These are phyloP conservation scores for Taxawa tesnikishii DNA, from an alignment of 2,329 filamentous ascomycete genomes.

Conservation along the genomic window DNA sequence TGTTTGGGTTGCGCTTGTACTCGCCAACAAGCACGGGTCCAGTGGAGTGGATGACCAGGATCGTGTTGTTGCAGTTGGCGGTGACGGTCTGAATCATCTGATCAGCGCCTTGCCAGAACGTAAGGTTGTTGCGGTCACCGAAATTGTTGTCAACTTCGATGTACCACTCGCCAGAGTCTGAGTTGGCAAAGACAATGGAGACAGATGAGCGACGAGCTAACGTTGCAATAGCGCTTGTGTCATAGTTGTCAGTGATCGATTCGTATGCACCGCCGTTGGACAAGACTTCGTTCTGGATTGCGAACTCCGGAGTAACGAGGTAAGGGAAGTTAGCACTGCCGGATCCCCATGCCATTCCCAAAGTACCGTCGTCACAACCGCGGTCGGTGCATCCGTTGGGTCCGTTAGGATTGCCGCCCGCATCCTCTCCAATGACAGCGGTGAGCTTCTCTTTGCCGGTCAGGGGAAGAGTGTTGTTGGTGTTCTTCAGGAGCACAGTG, in stretches of 20 bases:
- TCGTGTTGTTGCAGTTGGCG: conserved; percentile 65
- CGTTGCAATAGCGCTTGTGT: conserved; percentile 14
- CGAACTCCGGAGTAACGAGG: conserved; percentile 16
- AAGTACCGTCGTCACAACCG: conserved; percentile 32
- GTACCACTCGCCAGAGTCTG: conserved; percentile 37
- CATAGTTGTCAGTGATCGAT: conserved; percentile 16
- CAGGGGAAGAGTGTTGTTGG: conserved; percentile 28
- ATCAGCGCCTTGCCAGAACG: conserved; percentile 29
- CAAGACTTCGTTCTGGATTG: conserved; percentile 15
- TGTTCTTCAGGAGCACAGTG: conserved; percentile 38
- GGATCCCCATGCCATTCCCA: conserved; percentile 35
- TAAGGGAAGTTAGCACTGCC: conserved; percentile 26
- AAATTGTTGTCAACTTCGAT: conserved; percentile 29
- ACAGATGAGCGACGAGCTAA: conserved; percentile 15
- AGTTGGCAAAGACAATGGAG: conserved; percentile 37
- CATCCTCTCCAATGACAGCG: conserved; percentile 38
- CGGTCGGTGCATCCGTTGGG: conserved; percentile 35
- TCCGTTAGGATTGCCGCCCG: conserved; percentile 30
- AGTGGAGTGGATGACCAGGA: conserved; percentile 75
- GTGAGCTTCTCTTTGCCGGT: conserved; percentile 32
- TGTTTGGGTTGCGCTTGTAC: conserved; percentile 59
- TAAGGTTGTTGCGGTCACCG: conserved; percentile 36
- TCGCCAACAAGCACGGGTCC: conserved; percentile 65
- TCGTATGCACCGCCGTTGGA: conserved; percentile 12
- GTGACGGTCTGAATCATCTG: conserved; percentile 63